Evolutionary conservation across 176 grass and related monocot species (phyloP).

Genomic region (Carex parvula): DNA sequence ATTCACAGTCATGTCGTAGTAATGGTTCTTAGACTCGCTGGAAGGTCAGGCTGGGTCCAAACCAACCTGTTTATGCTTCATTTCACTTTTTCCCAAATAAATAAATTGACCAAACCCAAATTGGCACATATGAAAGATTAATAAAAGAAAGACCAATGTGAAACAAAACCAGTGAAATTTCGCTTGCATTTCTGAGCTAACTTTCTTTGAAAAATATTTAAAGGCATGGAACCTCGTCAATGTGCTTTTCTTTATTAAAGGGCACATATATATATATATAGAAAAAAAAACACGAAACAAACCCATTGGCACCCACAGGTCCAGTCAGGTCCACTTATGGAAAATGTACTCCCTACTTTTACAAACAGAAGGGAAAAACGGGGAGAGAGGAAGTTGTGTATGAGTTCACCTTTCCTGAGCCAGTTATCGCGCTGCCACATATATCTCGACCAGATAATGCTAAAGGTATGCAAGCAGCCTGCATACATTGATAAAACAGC

Average conservation of each 20-base stretch:
- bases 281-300: background rate
- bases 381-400: conserved; percentile 6
- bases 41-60: background rate
- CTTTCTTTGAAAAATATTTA: background rate
- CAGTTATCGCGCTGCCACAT: conserved; percentile 96
- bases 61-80: background rate
- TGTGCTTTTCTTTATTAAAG: background rate
- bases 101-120: background rate
- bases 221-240: background rate
- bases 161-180: background rate
- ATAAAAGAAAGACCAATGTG: background rate
- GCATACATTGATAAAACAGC: conserved; percentile 19
- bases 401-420: conserved; percentile 80
- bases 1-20: background rate
- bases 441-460: conserved; percentile 93
- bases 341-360: background rate
- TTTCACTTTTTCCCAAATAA: background rate
- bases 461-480: conserved; percentile 95
- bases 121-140: background rate
- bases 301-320: background rate
- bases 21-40: background rate
- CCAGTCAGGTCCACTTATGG: background rate
- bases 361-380: background rate
- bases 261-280: conserved; percentile 1
- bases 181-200: background rate